These are phyloP conservation scores for Fusarium acutatum DNA, from an alignment of 2,329 filamentous ascomycete species.

Conservation along the genomic window DNA sequence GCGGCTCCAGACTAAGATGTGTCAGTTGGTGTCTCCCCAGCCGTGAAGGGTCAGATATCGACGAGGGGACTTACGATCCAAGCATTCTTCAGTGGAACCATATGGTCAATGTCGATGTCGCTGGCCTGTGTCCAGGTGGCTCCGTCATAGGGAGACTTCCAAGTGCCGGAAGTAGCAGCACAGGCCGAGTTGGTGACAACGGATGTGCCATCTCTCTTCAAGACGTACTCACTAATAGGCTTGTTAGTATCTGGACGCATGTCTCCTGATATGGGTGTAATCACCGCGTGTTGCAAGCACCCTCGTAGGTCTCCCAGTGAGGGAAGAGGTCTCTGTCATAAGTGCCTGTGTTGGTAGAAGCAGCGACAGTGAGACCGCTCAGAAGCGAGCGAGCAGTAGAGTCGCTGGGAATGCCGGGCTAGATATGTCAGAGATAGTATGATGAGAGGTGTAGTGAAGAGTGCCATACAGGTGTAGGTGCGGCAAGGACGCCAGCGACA, in stretches of 20 bases:
- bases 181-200: slow-evolving; percentile 70
- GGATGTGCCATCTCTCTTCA: slow-evolving; percentile 69
- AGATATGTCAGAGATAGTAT: background rate
- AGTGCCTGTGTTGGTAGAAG: slow-evolving; percentile 60
- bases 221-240: slow-evolving; percentile 3
- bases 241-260: slow-evolving; percentile 4
- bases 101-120: slow-evolving; percentile 84
- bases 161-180: slow-evolving; percentile 70
- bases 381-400: slow-evolving; percentile 67
- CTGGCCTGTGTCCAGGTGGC: slow-evolving; percentile 72
- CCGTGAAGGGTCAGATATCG: background rate
- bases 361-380: slow-evolving; percentile 64
- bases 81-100: slow-evolving; percentile 82
- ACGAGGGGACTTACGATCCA: slow-evolving; percentile 68
- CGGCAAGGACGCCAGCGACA: slow-evolving; percentile 42
- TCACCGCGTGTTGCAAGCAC: slow-evolving; percentile 73
- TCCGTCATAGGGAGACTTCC: slow-evolving; percentile 79
- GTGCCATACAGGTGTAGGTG: slow-evolving; percentile 42
- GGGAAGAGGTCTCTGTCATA: slow-evolving; percentile 76
- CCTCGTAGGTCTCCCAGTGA: slow-evolving; percentile 73
- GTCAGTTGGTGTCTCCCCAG: slow-evolving; percentile 6
- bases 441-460: background rate
- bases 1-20: slow-evolving; percentile 70
- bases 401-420: slow-evolving; percentile 69
- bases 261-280: background rate